Percentiles rank a stretch among this genome's conserved stretches.
These are phyloP conservation scores for Syzygium syzygioides DNA, from an alignment of 441 rosid genomes.

Conservation along the genomic window DNA sequence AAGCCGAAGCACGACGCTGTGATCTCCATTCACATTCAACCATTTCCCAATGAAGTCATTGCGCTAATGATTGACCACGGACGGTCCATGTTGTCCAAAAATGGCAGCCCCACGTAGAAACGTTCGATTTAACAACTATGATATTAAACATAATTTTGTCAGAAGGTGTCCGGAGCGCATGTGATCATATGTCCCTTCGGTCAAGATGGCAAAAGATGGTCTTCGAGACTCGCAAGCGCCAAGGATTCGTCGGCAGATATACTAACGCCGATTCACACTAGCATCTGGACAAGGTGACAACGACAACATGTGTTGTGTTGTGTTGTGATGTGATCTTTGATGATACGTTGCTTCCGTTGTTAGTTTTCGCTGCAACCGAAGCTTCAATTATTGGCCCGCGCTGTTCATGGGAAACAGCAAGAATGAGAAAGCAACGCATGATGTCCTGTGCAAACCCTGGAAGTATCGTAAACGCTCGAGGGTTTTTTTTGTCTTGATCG, in stretches of 20 bases:
- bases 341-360: background rate
- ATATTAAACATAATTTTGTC: no score
- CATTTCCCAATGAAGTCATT: background rate
- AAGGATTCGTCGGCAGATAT: background rate
- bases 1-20: background rate
- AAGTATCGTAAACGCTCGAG: background rate
- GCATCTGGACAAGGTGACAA: background rate
- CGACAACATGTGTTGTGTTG: background rate
- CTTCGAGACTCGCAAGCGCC: background rate
- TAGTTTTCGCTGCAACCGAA: background rate
- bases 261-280: background rate
- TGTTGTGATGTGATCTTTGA: background rate
- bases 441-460: background rate
- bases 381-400: background rate
- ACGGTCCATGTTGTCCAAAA: background rate
- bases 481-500: background rate
- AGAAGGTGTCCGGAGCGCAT: background rate
- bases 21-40: background rate
- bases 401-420: background rate
- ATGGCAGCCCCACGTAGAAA: background rate
- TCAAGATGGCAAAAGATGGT: background rate
- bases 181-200: background rate
- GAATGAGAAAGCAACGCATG: background rate
- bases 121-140: background rate
- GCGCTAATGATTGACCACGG: background rate